These are phyloP conservation scores for Mucor indicus DNA, from an alignment of 371 early-diverging fungal species.

Conservation along the genomic window DNA sequence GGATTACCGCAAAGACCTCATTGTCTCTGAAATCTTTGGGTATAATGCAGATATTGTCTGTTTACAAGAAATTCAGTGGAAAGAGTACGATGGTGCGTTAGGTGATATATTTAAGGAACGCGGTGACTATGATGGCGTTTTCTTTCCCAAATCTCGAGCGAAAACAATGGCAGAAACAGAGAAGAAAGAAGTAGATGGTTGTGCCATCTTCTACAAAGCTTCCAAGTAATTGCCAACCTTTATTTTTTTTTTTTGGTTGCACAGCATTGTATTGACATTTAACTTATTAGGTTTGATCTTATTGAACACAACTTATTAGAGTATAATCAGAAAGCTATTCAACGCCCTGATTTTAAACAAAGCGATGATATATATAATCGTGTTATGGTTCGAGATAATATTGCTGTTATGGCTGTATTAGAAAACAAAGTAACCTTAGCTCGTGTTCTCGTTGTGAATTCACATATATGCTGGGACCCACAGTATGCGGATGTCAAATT, in stretches of 20 bases:
- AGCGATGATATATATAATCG: conserved; percentile 93
- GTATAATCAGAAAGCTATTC: conserved; percentile 90
- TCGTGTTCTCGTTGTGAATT: conserved; percentile 84
- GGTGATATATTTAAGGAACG: conserved; percentile 65
- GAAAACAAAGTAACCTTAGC: conserved; percentile 74
- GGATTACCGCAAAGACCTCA: conserved; percentile 90
- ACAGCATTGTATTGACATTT: no score
- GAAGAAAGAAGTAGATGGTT: conserved; percentile 91
- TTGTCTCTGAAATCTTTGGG: conserved; percentile 88
- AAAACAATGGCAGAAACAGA: conserved; percentile 90
- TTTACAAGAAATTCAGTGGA: conserved; percentile 91
- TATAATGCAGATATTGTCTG: conserved; percentile 94
- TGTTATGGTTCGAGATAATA: conserved; percentile 95
- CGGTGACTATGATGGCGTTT: conserved; percentile 89
- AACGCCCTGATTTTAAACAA: conserved; percentile 82
- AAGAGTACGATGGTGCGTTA: conserved; percentile 84
- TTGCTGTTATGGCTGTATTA: conserved; percentile 86
- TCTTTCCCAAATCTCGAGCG: conserved; percentile 92
- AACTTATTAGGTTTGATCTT: conserved; percentile 44
- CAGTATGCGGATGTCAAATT: conserved; percentile 94
- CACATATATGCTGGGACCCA: conserved; percentile 94
- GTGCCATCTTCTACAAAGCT: conserved; percentile 94
- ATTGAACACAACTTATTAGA: conserved; percentile 83
- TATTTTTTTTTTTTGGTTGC: neutral
- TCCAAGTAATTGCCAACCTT: conserved; percentile 52